phyloP scores from a whole-genome alignment of 2,329 filamentous ascomycete species.

The Talaromyces sp. region DNA sequence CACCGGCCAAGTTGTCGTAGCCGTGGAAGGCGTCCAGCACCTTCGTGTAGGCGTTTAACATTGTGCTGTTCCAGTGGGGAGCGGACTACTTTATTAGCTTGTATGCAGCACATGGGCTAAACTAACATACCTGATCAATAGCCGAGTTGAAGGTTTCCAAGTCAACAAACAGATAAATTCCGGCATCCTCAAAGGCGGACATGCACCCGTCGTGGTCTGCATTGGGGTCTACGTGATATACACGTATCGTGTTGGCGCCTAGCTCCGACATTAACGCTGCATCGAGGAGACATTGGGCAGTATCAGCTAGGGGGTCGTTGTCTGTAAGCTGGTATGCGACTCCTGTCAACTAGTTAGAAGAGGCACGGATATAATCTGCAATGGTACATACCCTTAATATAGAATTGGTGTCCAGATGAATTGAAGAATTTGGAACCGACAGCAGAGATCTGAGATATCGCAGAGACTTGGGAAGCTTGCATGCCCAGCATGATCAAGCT shows the following conservation, averaged over 20 bases:
- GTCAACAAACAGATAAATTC: conserved; percentile 82
- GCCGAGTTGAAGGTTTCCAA: conserved; percentile 56
- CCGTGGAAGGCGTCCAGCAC: conserved; percentile 74
- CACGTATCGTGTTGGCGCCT: conserved; percentile 75
- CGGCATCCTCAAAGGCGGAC: conserved; percentile 71
- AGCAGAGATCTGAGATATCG: conserved; percentile 55
- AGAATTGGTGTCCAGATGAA: conserved; percentile 75
- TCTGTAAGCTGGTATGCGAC: conserved; percentile 67
- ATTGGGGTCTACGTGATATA: conserved; percentile 73
- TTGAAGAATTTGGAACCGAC: conserved; percentile 84
- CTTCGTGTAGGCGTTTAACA: conserved; percentile 64
- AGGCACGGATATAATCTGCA: neutral
- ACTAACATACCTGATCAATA: conserved; percentile 14
- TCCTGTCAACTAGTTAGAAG: conserved; percentile 46
- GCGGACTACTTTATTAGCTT: conserved; percentile 41
- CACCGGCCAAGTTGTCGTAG: conserved; percentile 77
- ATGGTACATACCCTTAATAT: conserved; percentile 65
- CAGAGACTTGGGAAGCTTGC: conserved; percentile 30
- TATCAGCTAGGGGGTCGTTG: conserved; percentile 41
- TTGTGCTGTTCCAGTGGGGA: conserved; percentile 69
- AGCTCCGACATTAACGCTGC: conserved; percentile 55
- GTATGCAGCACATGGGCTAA: neutral
- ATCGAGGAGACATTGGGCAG: too few relatives aligned
- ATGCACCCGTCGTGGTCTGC: conserved; percentile 76
- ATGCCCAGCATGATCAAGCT: conserved; percentile 29